phyloP scores from a whole-genome alignment of 345 rosid genomes.

The Microthlaspi erraticum region DNA sequence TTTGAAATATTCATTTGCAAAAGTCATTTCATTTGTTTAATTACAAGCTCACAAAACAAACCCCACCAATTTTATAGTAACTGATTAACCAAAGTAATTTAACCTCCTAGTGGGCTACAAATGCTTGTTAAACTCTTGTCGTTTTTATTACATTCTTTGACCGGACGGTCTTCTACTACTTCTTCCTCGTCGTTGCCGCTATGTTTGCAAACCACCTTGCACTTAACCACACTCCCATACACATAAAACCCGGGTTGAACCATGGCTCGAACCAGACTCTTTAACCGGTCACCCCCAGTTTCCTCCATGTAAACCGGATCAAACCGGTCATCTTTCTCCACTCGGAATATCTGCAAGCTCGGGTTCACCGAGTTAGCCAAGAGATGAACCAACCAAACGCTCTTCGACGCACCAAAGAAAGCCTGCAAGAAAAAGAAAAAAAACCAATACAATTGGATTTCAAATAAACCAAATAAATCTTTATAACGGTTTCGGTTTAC shows the following conservation, averaged over 20 bases:
- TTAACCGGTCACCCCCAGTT: conserved; percentile 64
- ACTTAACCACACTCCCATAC: conserved; percentile 76
- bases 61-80: conserved; percentile 33
- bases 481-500: neutral
- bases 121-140: conserved; percentile 41
- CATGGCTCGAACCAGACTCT: conserved; percentile 73
- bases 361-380: conserved; percentile 96
- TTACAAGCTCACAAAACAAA: conserved; percentile 35
- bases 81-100: conserved; percentile 24
- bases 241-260: conserved; percentile 94
- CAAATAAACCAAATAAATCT: conserved; percentile 6
- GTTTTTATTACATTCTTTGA: conserved; percentile 37
- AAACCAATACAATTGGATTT: neutral
- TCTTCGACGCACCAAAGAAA: conserved; percentile 84
- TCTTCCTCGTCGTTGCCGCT: conserved; percentile 40
- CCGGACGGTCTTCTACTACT: conserved; percentile 33
- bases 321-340: conserved; percentile 63
- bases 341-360: conserved; percentile 69
- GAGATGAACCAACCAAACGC: conserved; percentile 85
- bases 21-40: conserved; percentile 24
- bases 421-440: conserved; percentile 51
- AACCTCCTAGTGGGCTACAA: conserved; percentile 44
- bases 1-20: conserved; percentile 39
- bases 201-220: conserved; percentile 89
- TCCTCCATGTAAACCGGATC: conserved; percentile 90